Evolutionary conservation across 768 basidiomycete genomes (phyloP).

Genomic region (Leucosporidium creatinivorum): DNA sequence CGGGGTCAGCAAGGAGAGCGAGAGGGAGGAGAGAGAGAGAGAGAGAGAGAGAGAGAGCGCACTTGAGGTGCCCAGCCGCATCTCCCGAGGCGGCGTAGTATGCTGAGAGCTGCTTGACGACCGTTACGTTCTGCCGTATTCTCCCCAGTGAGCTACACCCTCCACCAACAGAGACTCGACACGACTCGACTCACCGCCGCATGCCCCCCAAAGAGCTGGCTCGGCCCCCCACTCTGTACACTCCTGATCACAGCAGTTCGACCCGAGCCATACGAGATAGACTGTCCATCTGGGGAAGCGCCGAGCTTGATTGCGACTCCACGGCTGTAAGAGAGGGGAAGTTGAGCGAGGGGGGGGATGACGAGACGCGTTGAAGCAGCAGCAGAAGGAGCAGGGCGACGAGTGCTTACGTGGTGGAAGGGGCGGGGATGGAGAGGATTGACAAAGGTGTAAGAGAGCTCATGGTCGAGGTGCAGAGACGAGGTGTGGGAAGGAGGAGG

Average conservation of each 20-base stretch:
- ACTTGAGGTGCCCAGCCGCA: conserved; percentile 55
- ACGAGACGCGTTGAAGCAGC: neutral
- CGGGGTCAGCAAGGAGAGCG: neutral
- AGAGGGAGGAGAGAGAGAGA: neutral
- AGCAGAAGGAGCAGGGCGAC: neutral
- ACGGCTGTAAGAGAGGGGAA: conserved; percentile 5
- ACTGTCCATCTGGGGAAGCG: conserved; percentile 11
- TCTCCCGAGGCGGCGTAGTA: conserved; percentile 94
- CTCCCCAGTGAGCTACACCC: too few relatives aligned
- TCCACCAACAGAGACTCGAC: too few relatives aligned
- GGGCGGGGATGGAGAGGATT: neutral
- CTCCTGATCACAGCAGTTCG: conserved; percentile 13
- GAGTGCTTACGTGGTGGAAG: neutral
- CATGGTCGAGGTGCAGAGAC: neutral
- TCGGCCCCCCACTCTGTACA: neutral
- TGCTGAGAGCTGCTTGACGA: conserved; percentile 46
- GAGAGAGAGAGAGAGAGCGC: neutral
- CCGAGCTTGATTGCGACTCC: conserved; percentile 26
- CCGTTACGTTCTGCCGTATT: neutral
- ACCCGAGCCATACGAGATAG: conserved; percentile 21
- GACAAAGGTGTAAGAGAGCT: neutral
- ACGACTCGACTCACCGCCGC: neutral
- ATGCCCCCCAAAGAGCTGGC: neutral
- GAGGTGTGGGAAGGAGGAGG: conserved; percentile 1
- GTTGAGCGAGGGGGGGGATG: neutral